Evolutionary conservation across 768 basidiomycete genomes (phyloP), one percentile per base, ranked within the genome.

Genomic region (Tylopilus sp.): DNA sequence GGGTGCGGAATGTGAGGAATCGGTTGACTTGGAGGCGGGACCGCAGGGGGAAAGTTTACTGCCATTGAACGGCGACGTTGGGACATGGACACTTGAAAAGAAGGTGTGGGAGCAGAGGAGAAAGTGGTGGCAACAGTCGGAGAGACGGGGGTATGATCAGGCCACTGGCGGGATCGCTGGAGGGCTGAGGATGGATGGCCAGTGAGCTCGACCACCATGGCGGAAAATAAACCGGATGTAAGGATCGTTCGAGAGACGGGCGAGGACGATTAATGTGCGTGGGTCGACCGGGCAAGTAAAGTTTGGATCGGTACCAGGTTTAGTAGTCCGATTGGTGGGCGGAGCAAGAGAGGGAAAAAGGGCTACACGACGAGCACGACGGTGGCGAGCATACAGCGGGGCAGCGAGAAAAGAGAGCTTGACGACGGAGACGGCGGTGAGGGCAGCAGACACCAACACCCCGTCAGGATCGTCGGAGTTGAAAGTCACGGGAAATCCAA

Each of bases 11-110:
- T 60, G 59, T 74, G 82, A 44, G 88, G 88, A 52, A 90, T 89
- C 44, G 88, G 88, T 58, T 82, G 79, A 61, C 74, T 81, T 20
- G 88, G 88, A 39, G 88, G 88, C 18, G 88, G 88, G 3, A 72
- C 82, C 35, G 83, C 79, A 6, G 87, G 86, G 40, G 85, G 80
- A 22, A 75, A 72, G 60, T 80, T 77, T 12, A 81, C 78, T 50
- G 79, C 83, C 48, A 83, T 81, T 22, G 86, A 88, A 58, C 88
- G 86, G 47, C 88, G 82, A 49, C 86, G 81, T 54, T 79, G 76
- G 2, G 60, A 5, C 25, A 21, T 17, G 15, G 40, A 56, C 46
- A 72, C 67, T 49, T 62, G 67, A 23, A 76, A 58, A 18, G 68
- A 55, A 3, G 71, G 62, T 20, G 61, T 57, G 23, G 73, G 53